Conservation (phyloP, 176 grass and related monocot species). For the Oryza punctata region DNA sequence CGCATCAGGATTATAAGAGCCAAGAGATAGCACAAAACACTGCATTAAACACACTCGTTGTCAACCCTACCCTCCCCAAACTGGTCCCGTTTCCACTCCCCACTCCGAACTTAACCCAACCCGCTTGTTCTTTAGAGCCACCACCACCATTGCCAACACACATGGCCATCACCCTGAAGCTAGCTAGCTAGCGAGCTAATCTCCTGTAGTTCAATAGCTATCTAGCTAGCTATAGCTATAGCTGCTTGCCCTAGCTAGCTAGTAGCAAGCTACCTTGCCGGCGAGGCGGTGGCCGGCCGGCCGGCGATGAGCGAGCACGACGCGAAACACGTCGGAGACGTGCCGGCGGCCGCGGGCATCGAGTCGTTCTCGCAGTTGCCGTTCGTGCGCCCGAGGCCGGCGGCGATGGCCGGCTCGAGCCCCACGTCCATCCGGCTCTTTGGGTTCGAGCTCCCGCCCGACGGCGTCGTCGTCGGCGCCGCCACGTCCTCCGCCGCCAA, state of each 20-base stretch:
- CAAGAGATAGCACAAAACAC: neutral
- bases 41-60: conserved; percentile 26
- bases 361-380: conserved; percentile 91
- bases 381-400: conserved; percentile 52
- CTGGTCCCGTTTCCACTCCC: conserved; percentile 41
- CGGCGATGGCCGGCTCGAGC: conserved; percentile 22
- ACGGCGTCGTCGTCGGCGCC: neutral
- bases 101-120: conserved; percentile 38
- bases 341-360: conserved; percentile 40
- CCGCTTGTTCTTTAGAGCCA: neutral
- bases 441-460: conserved; percentile 70
- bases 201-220: neutral
- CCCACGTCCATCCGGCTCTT: conserved; percentile 72
- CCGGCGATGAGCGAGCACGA: conserved; percentile 73
- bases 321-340: conserved; percentile 32
- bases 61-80: conserved; percentile 40
- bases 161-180: neutral
- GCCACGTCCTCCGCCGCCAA: conserved; percentile 22
- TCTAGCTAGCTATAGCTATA: neutral
- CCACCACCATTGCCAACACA: neutral
- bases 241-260: too few species aligned
- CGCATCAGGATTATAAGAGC: neutral
- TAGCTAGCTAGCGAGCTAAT: neutral
- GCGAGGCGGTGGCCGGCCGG: neutral
- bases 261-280: conserved; percentile 1